Percentiles rank a stretch among this genome's conserved stretches.
phyloP scores from a whole-genome alignment of 495 filamentous ascomycete species.

The Melanomma pulvis-pyrius region DNA sequence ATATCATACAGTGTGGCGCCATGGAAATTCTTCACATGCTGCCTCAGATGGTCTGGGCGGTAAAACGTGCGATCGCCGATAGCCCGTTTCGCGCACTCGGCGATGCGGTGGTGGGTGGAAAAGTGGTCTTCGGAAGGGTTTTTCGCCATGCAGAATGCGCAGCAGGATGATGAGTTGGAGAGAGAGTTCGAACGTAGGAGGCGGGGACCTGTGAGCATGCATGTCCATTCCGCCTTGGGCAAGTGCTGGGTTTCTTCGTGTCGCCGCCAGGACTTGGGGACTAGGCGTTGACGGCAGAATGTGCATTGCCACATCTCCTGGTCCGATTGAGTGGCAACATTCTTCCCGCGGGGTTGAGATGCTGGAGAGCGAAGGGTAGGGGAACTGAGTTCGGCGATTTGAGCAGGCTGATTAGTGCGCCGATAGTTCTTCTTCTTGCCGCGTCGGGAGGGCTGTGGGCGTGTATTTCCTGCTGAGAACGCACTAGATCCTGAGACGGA shows the following conservation, averaged over 20 bases:
- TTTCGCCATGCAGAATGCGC: constrained; percentile 35
- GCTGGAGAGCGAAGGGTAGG: not conserved
- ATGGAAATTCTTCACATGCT: constrained; percentile 38
- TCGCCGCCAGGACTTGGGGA: constrained; percentile 38
- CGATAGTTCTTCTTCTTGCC: constrained; percentile 40
- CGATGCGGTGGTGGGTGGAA: constrained; percentile 22
- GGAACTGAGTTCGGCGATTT: not conserved
- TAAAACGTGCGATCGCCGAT: constrained; percentile 29
- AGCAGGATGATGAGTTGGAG: constrained; percentile 8
- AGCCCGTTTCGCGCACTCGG: constrained; percentile 27
- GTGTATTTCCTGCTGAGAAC: constrained; percentile 7
- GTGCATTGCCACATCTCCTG: constrained; percentile 38
- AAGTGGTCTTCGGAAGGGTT: constrained; percentile 33
- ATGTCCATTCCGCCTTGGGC: constrained; percentile 32
- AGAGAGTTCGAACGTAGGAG: constrained; percentile 23
- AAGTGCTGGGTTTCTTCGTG: constrained; percentile 41
- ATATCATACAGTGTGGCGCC: constrained; percentile 20
- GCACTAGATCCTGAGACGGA: constrained; percentile 30
- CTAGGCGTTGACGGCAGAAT: constrained; percentile 28
- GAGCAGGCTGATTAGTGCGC: not conserved
- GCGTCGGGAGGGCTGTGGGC: constrained; percentile 11
- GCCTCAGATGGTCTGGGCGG: constrained; percentile 35
- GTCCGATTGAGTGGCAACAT: not conserved
- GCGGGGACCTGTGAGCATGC: constrained; percentile 37
- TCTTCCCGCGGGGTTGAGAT: not conserved